Base-by-base conservation (phyloP, 2,329 filamentous ascomycete genomes). In the Pseudogymnoascus sp. region DNA sequence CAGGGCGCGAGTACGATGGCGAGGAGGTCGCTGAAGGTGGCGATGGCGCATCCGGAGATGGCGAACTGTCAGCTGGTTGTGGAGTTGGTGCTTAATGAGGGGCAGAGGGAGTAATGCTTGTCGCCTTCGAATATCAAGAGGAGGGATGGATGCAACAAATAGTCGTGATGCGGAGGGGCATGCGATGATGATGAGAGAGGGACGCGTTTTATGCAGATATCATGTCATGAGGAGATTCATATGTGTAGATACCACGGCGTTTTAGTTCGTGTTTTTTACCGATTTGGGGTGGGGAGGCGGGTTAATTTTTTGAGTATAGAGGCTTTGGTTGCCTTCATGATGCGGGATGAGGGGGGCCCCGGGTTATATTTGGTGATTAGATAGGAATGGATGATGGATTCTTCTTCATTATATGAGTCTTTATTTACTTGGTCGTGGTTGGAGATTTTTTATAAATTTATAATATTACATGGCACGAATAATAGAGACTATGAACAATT, bases 1-100 rank as follows among this genome's bases (percentile, higher is more conserved):
- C 68, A 68, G 77, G 86, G 63, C 82, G 87, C 7, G 81, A 86
- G 40, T 82, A 84, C 14, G 83, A 84, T 25, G 67, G 42, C 62
- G 63, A 77, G 71, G 61, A 85, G 90, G 62, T 96, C 90, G 1
- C 88, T 97, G 71, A 99, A 99, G 83, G 85, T 99, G 69, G 89
- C 88, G 70, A 93, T 99, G 90, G 90, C 91, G 72, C 95, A 99
- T 78, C 95, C 95, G 0, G 90, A 96, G 76, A 81, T 89, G 66
- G 84, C 91, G 64, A 87, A 89, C 61, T 88, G 87, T 72, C 93
- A 97, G 79, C 87, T 99, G 68, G 87, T 99, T 66, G 80, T 97
- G 66, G 95, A 99, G 78, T 82, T 99, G 82, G 78, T 96, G 68
- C 83, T 97, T 69, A 97, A 97, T 74, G 90, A 96, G 71, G 93